These are phyloP conservation scores for Rusavskia elegans DNA, from an alignment of 495 filamentous ascomycete species.

Conservation along the genomic window DNA sequence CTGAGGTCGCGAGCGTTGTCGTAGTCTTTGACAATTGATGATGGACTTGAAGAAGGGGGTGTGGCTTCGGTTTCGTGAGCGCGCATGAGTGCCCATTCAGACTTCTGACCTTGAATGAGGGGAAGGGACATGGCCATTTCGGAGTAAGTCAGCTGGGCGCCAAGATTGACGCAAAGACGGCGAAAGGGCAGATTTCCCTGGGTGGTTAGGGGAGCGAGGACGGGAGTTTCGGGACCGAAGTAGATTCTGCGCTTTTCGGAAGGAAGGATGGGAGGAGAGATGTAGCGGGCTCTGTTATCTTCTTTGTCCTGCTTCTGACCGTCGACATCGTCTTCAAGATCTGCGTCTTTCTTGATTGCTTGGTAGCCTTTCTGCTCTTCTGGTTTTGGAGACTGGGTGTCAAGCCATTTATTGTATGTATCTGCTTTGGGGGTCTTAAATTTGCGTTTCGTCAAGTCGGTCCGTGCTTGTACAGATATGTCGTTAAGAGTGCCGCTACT, in stretches of 20 bases:
- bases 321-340: not conserved
- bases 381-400: conserved; percentile 25
- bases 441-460: conserved; percentile 50
- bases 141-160: conserved; percentile 87
- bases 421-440: conserved; percentile 54
- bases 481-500: conserved; percentile 63
- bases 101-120: conserved; percentile 76
- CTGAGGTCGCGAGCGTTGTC: conserved; percentile 67
- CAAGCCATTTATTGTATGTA: conserved; percentile 57
- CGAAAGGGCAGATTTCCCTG: conserved; percentile 97
- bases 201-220: conserved; percentile 77
- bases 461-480: conserved; percentile 46
- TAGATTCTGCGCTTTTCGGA: conserved; percentile 90
- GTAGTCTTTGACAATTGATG: conserved; percentile 35
- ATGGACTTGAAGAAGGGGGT: conserved; percentile 39
- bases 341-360: not conserved
- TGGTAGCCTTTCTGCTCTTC: conserved; percentile 9
- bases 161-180: conserved; percentile 75
- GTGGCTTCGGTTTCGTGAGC: conserved; percentile 66
- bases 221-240: conserved; percentile 82
- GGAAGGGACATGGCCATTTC: conserved; percentile 95
- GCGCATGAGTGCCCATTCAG: conserved; percentile 89
- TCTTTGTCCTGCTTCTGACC: conserved; percentile 9
- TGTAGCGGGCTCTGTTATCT: conserved; percentile 63
- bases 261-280: conserved; percentile 68